A percentile compares a stretch with the other conserved stretches of the same genome.
Evolutionary conservation across 208 protist genomes (phyloP).

Genomic region (Leishmania lainsoni): DNA sequence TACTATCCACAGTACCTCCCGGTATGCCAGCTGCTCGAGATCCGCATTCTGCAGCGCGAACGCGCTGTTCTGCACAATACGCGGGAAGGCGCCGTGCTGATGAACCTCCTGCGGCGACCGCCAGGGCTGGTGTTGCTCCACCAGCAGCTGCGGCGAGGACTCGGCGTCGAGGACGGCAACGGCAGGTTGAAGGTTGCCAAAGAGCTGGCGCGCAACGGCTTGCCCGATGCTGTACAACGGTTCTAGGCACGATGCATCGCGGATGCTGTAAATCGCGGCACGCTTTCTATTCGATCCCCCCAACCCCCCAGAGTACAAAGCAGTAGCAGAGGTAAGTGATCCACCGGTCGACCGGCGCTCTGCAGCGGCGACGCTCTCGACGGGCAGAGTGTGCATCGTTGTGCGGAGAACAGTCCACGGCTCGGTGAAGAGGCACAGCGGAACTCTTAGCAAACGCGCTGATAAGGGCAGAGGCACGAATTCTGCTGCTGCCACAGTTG

Average conservation of each 20-base stretch:
- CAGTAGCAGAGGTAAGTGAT: not conserved
- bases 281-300: not conserved
- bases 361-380: not conserved
- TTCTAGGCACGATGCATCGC: not conserved
- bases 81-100: slow-evolving; percentile 22
- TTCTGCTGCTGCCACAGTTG: not conserved
- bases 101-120: slow-evolving; percentile 14
- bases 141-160: not conserved
- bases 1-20: slow-evolving; percentile 17
- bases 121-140: slow-evolving; percentile 15
- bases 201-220: slow-evolving; percentile 13
- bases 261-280: not conserved
- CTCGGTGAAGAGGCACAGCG: slow-evolving; percentile 14
- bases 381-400: slow-evolving; percentile 10
- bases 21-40: slow-evolving; percentile 21
- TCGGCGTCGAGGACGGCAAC: not conserved
- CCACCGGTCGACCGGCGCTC: not conserved
- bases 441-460: slow-evolving; percentile 3
- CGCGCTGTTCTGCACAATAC: slow-evolving; percentile 22
- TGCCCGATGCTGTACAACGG: not conserved
- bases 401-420: slow-evolving; percentile 24
- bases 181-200: slow-evolving; percentile 4
- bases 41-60: slow-evolving; percentile 19
- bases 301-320: not conserved
- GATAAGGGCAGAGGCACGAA: not conserved